Evolutionary conservation across 1,284 basidiomycete species (phyloP).

Genomic region (Inonotus hispidus): DNA sequence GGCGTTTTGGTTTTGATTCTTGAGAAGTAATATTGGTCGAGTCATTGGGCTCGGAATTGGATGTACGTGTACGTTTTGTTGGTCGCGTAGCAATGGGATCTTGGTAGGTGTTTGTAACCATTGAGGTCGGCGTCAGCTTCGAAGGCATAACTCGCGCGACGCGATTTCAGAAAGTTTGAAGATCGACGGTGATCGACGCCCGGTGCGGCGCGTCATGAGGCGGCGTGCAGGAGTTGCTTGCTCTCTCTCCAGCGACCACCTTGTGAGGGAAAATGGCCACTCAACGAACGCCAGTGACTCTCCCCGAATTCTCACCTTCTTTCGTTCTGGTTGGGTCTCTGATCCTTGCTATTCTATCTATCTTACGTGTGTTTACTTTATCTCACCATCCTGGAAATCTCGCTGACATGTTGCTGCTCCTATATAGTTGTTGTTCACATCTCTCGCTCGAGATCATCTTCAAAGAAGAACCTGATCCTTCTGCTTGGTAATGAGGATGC

Average conservation of each 20-base stretch:
- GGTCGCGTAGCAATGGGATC: slow-evolving; percentile 20
- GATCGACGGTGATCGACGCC: background rate
- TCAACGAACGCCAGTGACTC: slow-evolving; percentile 15
- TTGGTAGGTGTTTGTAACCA: slow-evolving; percentile 4
- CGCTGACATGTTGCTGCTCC: background rate
- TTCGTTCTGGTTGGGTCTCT: slow-evolving; percentile 28
- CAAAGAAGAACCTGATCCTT: slow-evolving; percentile 52
- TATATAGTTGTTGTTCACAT: slow-evolving; percentile 32
- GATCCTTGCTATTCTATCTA: slow-evolving; percentile 27
- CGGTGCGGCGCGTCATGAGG: background rate
- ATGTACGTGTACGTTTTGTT: slow-evolving; percentile 22
- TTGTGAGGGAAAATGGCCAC: background rate
- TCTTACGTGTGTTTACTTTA: slow-evolving; percentile 16
- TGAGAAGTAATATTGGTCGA: too few species aligned
- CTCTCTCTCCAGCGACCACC: background rate
- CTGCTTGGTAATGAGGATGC: slow-evolving; percentile 65
- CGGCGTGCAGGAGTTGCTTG: too few species aligned
- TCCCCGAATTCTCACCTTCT: slow-evolving; percentile 26
- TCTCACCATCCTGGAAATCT: background rate
- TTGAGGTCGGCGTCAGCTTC: background rate
- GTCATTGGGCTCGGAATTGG: background rate
- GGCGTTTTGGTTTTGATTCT: background rate
- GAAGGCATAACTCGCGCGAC: background rate
- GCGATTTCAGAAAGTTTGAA: background rate
- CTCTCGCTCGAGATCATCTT: slow-evolving; percentile 38